Base-by-base conservation (phyloP, 371 early-diverging fungal species). In the Haplosporangium sp. region DNA sequence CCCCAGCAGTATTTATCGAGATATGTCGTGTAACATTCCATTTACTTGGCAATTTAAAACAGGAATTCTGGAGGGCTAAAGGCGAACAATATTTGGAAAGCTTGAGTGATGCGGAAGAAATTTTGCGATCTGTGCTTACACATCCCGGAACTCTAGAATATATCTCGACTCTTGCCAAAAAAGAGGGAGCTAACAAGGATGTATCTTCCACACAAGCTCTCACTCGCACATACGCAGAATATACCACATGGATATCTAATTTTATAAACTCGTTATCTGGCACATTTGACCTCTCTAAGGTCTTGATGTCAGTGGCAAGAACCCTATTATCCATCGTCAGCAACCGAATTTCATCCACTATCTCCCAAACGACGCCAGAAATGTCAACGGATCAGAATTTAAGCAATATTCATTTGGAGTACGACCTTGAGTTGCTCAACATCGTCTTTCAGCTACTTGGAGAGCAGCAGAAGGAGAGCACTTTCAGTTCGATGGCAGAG, bases 251-350 rank as follows among this genome's bases (percentile, higher is more conserved):
- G 74, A 62, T 69, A 17, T 62, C 73, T 4, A 60, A 50, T 38
- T 69, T 69, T 57, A 60, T 73, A 52, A 78, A 73, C 58, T 78
- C 78, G 1, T 45, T 73, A 9, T 55, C 74, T n/a, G 55, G 47
- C 9, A 39, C 34, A 4, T 70, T 67, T 40, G 55, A 61, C 4
- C 71, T 60, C 5, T n/a, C 62, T 0, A 63, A 53, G 2, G 45
- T 63, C 58, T 4, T 70, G 13, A 20, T 59, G 6, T 44, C 67
- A 38, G 57, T 64, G 5, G 55, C 61, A 15, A 35, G 37, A 13
- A 19, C 20, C 0, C 44, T 78, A 2, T 47, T 78, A 57, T 56
- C 15, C 1, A 7, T 57, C 11, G 35, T 71, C 37, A 52, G 71
- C 34, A 57, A 60, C 2, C 75, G 62, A 11, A 71, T 81, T 65